phyloP scores from a whole-genome alignment of 176 grass and related monocot species.

The Oryza nivara region DNA sequence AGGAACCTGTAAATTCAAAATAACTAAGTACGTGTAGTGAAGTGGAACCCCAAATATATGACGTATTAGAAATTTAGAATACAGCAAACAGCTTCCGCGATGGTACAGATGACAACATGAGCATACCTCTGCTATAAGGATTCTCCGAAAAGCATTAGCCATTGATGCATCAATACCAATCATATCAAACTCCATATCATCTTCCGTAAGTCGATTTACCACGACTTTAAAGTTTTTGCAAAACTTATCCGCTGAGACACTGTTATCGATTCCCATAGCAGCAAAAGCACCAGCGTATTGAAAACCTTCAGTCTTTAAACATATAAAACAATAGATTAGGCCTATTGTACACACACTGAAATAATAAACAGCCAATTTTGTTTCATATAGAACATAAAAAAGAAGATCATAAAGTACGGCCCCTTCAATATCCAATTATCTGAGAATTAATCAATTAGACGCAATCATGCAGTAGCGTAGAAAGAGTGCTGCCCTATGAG shows the following conservation, averaged over 20 bases:
- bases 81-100: constrained; percentile 1
- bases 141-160: constrained; percentile 86
- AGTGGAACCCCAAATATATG: constrained; percentile 10
- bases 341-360: background rate
- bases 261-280: constrained; percentile 70
- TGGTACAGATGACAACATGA: background rate
- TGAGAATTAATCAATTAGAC: background rate
- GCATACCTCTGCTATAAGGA: constrained; percentile 87
- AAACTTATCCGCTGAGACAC: constrained; percentile 49
- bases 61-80: constrained; percentile 6
- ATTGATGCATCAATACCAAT: constrained; percentile 89
- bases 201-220: constrained; percentile 70
- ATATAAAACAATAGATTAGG: constrained; percentile 5
- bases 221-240: constrained; percentile 66
- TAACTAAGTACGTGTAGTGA: background rate
- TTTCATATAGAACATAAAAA: background rate
- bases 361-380: background rate
- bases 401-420: background rate
- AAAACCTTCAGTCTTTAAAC: constrained; percentile 71
- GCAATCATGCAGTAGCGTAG: no score
- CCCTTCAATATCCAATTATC: no score
- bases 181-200: constrained; percentile 98
- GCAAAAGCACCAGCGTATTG: constrained; percentile 77
- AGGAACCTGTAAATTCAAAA: constrained; percentile 64
- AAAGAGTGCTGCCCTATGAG: no score